phyloP scores from a whole-genome alignment of 1,139 yeast genomes.

The Saccharomycopsis hybrid region DNA sequence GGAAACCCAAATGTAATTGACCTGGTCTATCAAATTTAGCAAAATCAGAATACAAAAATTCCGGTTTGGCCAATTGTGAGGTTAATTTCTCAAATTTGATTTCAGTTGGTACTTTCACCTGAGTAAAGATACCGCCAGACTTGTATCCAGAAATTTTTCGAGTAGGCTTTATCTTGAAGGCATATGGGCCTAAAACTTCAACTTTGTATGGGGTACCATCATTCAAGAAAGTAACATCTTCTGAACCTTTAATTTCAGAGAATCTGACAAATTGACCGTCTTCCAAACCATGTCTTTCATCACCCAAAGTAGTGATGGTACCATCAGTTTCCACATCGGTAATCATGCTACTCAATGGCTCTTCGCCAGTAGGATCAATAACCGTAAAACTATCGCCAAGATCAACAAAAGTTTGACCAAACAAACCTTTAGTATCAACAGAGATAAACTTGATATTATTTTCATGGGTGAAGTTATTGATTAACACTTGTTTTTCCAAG shows the following conservation, averaged over 20 bases:
- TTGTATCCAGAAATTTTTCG: constrained; percentile 56
- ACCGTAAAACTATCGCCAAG: constrained; percentile 78
- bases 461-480: constrained; percentile 70
- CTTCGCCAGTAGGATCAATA: constrained; percentile 87
- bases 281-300: constrained; percentile 85
- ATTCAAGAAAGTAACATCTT: constrained; percentile 46
- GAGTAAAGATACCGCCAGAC: constrained; percentile 86
- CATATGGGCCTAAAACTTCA: constrained; percentile 88
- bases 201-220: constrained; percentile 68
- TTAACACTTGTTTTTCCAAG: constrained; percentile 65
- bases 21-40: constrained; percentile 92
- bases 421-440: constrained; percentile 79
- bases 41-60: constrained; percentile 72
- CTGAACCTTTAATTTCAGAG: constrained; percentile 76
- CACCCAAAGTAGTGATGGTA: constrained; percentile 87
- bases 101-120: constrained; percentile 76
- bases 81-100: constrained; percentile 57
- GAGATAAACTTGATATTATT: constrained; percentile 72
- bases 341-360: constrained; percentile 78
- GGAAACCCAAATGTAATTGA: constrained; percentile 86
- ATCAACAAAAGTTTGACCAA: constrained; percentile 86
- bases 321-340: constrained; percentile 88
- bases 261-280: constrained; percentile 89
- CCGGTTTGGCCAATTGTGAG: constrained; percentile 70
- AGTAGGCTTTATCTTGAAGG: constrained; percentile 62